Evolutionary conservation across 805 yeast genomes (phyloP), one percentile per base, ranked within the genome.

Genomic region (Metschnikowia aberdeeniae): DNA sequence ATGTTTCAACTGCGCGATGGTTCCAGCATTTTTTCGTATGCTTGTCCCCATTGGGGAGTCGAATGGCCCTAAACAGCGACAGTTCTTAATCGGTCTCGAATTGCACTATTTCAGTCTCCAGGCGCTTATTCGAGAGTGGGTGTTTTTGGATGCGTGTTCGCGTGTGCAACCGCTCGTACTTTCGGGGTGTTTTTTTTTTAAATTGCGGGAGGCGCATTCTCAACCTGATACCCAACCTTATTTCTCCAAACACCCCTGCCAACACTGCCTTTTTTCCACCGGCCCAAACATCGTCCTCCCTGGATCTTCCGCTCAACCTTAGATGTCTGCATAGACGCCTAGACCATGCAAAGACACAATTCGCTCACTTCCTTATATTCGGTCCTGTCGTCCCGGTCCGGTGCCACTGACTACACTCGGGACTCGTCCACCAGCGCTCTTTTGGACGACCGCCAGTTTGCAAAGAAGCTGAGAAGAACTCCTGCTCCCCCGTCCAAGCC

Each of bases 381-480:
- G 14, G 20, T 36, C 27, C 34, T 40, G 39, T 26, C 43, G 33
- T 30, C 42, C 33, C 48, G 53, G 19, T 22, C 36, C 33, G 30
- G 31, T 20, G 20, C 33, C 28, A 11, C 38, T 19, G 54, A 40
- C 40, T 28, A 26, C 17, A 36, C 35, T 26, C 34, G 45, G 26
- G 51, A 47, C 35, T 40, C 66, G 37, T 64, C 73, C 11, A 74
- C 78, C 3, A 75, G 64, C 13, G 62, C 66, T 14, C 56, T 76
- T 40, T 45, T 71, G 36, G 50, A 56, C 12, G 53, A 72, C 30
- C 61, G 60, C 24, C 66, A 62, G 47, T 74, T 77, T 49, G 54
- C 53, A n/a, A 67, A 67, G 43, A 68, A 66, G 45, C 49, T 70
- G 9, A 56, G 69, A 41, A 65, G 68, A 42, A 52, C 44, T 13